Base-by-base conservation (phyloP, 2,329 filamentous ascomycete genomes). In the Pyrenophora graminea region DNA sequence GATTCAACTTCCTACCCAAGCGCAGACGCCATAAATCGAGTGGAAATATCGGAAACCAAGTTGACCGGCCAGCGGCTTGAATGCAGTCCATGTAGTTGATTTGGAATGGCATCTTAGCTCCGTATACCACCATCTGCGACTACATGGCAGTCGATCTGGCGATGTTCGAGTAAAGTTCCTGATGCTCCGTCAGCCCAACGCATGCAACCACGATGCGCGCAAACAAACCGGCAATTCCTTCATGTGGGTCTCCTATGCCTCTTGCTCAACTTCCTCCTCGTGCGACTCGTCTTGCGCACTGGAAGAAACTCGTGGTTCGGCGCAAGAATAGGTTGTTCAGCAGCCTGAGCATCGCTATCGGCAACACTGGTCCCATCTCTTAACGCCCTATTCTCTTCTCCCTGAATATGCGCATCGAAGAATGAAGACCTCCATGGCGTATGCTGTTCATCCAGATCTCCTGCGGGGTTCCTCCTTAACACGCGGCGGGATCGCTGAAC, bases 401-500 rank as follows among this genome's bases (percentile, higher is more conserved):
- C 48, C 17, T 50, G 50, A 10, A 38, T 53, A 48, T 19, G 45
- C 12, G 54, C 46, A n/a, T 62, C 54, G 12, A 60, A 54, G 9
- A 52, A 39, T 9, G 52, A 57, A 1, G 46, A 13, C 15, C 61
- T 52, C 40, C 52, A 50, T 27, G 52, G 50, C 5, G 53, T 43
- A n/a, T 27, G 17, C 8, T 55, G 40, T 13, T 53, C 58, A 10
- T 58, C 59, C 6, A 54, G 33, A 13, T 40, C 39, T 2, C 23
- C 47, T 7, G 54, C 40, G 6, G 61, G 46, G 13, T 17, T 52
- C 37, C 59, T 58, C 23, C 58, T 56, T 3, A 65, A 53, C 2
- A 66, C 59, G 36, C 63, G 61, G 9, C 61, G 59, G n/a, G 63
- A 59, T 36, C 55, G 56, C 38, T 60, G 59, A 3, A 66, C 40